phyloP scores from a whole-genome alignment of 2,329 filamentous ascomycete genomes.

The Epichloe sibirici region DNA sequence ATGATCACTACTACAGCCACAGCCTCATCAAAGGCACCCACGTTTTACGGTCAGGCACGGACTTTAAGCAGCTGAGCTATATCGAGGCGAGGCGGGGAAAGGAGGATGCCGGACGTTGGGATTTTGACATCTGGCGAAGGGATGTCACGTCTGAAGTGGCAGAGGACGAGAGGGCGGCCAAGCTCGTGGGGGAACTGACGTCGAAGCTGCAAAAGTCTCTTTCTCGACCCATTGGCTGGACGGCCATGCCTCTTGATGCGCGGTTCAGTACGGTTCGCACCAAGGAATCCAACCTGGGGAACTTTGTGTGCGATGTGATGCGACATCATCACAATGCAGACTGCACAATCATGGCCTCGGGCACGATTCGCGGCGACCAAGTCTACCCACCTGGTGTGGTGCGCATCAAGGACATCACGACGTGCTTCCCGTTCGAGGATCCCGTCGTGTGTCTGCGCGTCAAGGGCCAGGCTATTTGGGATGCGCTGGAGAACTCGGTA shows the following conservation, averaged over 20 bases:
- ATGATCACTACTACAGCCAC: conserved; percentile 83
- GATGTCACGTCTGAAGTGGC: conserved; percentile 60
- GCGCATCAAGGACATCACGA: conserved; percentile 68
- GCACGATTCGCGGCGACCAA: conserved; percentile 79
- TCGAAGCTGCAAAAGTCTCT: conserved; percentile 63
- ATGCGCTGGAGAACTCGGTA: conserved; percentile 77
- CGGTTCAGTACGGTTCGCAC: conserved; percentile 73
- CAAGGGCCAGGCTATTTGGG: conserved; percentile 58
- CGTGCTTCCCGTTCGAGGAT: conserved; percentile 88
- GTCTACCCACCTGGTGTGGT: conserved; percentile 74
- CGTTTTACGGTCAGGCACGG: conserved; percentile 74
- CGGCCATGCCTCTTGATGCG: conserved; percentile 68
- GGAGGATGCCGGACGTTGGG: conserved; percentile 44
- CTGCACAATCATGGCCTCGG: conserved; percentile 72
- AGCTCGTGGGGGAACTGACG: conserved; percentile 57
- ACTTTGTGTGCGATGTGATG: conserved; percentile 90
- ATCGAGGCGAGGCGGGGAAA: conserved; percentile 58
- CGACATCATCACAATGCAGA: conserved; percentile 69
- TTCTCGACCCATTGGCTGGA: conserved; percentile 75
- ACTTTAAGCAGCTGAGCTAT: conserved; percentile 89
- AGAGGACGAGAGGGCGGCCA: conserved; percentile 46
- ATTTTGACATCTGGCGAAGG: conserved; percentile 63
- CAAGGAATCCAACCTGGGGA: conserved; percentile 72
- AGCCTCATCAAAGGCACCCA: conserved; percentile 67
- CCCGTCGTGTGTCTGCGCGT: conserved; percentile 68